Base-by-base conservation (phyloP, 306 rosid genomes). In the Abrus pulchellus region DNA sequence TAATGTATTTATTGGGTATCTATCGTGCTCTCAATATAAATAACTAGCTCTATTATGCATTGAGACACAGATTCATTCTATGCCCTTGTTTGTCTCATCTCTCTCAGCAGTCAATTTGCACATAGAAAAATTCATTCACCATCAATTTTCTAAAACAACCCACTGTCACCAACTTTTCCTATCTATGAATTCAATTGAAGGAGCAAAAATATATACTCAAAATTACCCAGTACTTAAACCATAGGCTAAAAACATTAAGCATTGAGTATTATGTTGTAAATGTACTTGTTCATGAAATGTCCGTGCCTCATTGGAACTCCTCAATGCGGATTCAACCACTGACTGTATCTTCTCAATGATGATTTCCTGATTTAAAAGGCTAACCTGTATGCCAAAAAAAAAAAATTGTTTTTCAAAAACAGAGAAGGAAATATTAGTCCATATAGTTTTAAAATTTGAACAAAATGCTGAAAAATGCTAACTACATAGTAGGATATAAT, bases 301-400 rank as follows among this genome's bases (percentile, higher is more conserved):
- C 33, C 94, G 82, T 4, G 83, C 78, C 62, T 89, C 94, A 68
- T 92, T 90, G 64, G 99, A 94, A 85, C 78, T 89, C 79, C 97
- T 94, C 90, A 94, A 79, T 87, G 88, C 92, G 73, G 90, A 90
- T 81, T 94, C 99, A 65, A 94, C 86, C 74, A 89, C 87, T 0
- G 90, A 87, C 83, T 94, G 95, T 87, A 94, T 91, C 92, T 87
- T 91, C 88, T 93, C 97, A 84, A 94, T 86, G 78, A 94, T 86
- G 76, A 88, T 83, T 89, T 94, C 99, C 85, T 94, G 99, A 73
- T 90, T 92, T 82, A 94, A 80, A 83, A 94, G 87, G 82, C 97
- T 92, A 74, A 94, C 99, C 99, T 94, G 86, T 69, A 83, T 72
- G 68, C 56, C 67, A 61, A 66, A 28, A 82, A 47, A 65, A 29